phyloP scores from a whole-genome alignment of 768 basidiomycete genomes.

The Mycena chlorophos region DNA sequence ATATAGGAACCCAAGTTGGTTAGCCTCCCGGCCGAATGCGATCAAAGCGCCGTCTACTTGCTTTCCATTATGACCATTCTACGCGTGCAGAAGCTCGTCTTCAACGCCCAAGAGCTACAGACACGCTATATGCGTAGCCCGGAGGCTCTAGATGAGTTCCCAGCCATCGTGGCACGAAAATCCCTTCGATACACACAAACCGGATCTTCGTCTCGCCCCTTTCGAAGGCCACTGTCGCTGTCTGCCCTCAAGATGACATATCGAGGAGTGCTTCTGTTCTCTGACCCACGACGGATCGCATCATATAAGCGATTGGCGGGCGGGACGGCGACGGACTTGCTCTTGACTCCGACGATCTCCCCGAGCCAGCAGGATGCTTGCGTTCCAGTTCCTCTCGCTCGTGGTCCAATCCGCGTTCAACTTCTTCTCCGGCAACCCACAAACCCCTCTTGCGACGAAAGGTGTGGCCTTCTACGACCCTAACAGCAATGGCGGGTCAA shows the following conservation, averaged over 20 bases:
- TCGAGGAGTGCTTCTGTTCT: background rate
- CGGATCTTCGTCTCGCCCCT: background rate
- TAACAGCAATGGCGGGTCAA: slow-evolving; percentile 38
- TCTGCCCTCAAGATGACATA: background rate
- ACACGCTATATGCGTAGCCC: too few relatives aligned
- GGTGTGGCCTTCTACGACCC: slow-evolving; percentile 39
- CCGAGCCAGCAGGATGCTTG: slow-evolving; percentile 8
- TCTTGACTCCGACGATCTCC: background rate
- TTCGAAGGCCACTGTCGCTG: background rate
- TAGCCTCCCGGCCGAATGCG: background rate
- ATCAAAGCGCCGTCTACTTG: background rate
- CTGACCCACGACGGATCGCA: background rate
- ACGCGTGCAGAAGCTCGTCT: too few relatives aligned
- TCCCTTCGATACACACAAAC: too few relatives aligned
- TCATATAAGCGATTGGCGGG: background rate
- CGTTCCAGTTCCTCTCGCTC: slow-evolving; percentile 7
- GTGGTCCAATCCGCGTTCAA: slow-evolving; percentile 7
- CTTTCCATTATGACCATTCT: background rate
- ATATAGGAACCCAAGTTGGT: slow-evolving; percentile 1
- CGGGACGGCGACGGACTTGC: background rate
- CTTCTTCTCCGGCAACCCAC: background rate
- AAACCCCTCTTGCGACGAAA: background rate
- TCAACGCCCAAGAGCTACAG: too few relatives aligned
- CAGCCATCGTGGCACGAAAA: too few relatives aligned
- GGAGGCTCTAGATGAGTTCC: too few relatives aligned